Evolutionary conservation across 1,284 basidiomycete species (phyloP).

Genomic region (Sanghuangporus weigelae): DNA sequence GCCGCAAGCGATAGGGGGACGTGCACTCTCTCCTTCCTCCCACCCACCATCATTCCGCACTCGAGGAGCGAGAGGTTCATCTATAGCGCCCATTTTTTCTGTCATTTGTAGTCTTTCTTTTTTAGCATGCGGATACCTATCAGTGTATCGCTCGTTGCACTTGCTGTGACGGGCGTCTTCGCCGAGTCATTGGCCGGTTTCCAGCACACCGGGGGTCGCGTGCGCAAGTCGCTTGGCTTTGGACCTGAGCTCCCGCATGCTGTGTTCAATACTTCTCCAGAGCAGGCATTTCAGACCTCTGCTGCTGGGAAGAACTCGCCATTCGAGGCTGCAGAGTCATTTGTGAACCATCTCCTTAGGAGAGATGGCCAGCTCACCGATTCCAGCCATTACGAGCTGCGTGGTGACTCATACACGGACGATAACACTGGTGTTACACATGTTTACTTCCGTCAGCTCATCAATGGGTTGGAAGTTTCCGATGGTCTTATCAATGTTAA

Average conservation of each 20-base stretch:
- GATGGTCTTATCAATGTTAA: constrained; percentile 91
- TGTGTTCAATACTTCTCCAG: constrained; percentile 52
- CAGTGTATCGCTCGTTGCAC: constrained; percentile 13
- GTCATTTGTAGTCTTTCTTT: neutral
- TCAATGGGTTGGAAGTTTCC: constrained; percentile 80
- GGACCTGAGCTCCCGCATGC: constrained; percentile 73
- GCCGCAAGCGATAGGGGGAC: neutral
- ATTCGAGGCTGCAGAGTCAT: constrained; percentile 53
- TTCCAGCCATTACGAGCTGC: constrained; percentile 50
- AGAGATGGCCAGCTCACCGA: constrained; percentile 29
- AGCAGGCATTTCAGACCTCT: constrained; percentile 31
- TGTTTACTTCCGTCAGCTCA: constrained; percentile 75
- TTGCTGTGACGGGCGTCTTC: constrained; percentile 12
- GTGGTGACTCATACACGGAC: constrained; percentile 85
- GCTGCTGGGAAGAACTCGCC: constrained; percentile 38
- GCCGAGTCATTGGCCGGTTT: neutral
- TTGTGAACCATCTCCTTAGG: constrained; percentile 46
- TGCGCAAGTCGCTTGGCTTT: constrained; percentile 76
- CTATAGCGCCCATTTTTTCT: too few relatives aligned
- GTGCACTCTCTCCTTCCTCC: neutral
- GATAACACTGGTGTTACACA: constrained; percentile 78
- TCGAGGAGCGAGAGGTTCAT: neutral
- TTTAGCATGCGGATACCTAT: constrained; percentile 15
- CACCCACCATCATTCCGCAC: neutral
- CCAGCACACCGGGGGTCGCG: constrained; percentile 1